Evolutionary conservation across 2,329 filamentous ascomycete species (phyloP).

Genomic region (Aspergillus tamarii): DNA sequence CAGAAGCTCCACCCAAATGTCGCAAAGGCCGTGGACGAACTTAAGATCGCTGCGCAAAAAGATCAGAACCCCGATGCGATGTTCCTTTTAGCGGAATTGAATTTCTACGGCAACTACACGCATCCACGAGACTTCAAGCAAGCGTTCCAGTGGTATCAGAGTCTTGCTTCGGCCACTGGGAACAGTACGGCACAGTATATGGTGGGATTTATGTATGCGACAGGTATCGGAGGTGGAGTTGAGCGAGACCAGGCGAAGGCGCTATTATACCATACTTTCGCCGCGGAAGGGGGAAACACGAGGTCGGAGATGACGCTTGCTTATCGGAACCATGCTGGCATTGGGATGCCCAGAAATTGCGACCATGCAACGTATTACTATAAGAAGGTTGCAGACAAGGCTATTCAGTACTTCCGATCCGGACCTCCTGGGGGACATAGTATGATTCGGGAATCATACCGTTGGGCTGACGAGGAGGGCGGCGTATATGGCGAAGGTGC

Average conservation of each 20-base stretch:
- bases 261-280: constrained; percentile 91
- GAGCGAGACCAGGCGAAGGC: constrained; percentile 87
- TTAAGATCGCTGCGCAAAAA: constrained; percentile 61
- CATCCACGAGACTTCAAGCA: constrained; percentile 78
- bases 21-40: constrained; percentile 60
- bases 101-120: constrained; percentile 93
- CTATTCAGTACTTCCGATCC: constrained; percentile 81
- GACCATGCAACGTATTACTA: constrained; percentile 86
- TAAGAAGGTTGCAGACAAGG: constrained; percentile 90
- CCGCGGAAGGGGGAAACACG: constrained; percentile 79
- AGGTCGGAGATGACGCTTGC: constrained; percentile 92
- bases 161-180: constrained; percentile 74
- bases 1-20: constrained; percentile 48
- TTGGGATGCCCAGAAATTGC: constrained; percentile 83
- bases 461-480: constrained; percentile 86
- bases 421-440: constrained; percentile 86
- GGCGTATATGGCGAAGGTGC: constrained; percentile 96
- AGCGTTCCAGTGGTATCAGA: constrained; percentile 80
- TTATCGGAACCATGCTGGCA: constrained; percentile 81
- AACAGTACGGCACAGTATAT: constrained; percentile 95
- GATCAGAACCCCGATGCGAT: constrained; percentile 73
- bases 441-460: constrained; percentile 76
- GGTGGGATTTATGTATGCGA: constrained; percentile 94
- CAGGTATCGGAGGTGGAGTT: constrained; percentile 80
- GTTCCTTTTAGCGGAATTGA: constrained; percentile 88